A percentile compares a stretch with the other conserved stretches of the same genome.
These are phyloP conservation scores for Boechera divaricarpa DNA, from an alignment of 345 rosid species.

Conservation along the genomic window DNA sequence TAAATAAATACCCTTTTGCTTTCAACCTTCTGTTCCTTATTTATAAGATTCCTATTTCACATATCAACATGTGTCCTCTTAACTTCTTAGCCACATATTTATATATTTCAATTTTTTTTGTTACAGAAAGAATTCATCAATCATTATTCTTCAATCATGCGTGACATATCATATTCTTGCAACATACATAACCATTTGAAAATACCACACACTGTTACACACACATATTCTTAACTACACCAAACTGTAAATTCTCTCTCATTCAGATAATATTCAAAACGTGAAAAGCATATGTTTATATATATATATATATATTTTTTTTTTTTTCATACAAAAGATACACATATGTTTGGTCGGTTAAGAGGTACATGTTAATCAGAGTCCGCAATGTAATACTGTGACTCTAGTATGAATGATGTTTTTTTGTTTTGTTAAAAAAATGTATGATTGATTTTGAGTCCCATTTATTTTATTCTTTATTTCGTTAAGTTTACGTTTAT, in stretches of 20 bases:
- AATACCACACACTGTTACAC: not conserved
- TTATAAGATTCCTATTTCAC: conserved; percentile 42
- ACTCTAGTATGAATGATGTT: conserved; percentile 14
- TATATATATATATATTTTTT: no score
- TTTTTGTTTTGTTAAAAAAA: no score
- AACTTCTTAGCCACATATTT: conserved; percentile 40
- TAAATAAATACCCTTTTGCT: conserved; percentile 45
- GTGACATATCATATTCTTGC: conserved; percentile 27
- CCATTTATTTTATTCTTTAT: not conserved
- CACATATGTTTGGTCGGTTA: conserved; percentile 24
- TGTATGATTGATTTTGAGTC: conserved; percentile 3
- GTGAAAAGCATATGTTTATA: not conserved
- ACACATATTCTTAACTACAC: not conserved
- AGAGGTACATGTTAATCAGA: conserved; percentile 6
- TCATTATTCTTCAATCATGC: conserved; percentile 46
- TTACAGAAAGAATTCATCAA: conserved; percentile 12
- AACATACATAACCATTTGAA: conserved; percentile 29
- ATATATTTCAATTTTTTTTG: conserved; percentile 3
- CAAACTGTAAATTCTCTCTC: not conserved
- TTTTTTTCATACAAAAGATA: not conserved
- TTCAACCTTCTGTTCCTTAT: conserved; percentile 43
- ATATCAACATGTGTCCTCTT: conserved; percentile 39
- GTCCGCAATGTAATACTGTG: conserved; percentile 12
- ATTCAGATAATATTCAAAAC: no score
- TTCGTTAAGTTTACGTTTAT: conserved; percentile 6